These are phyloP conservation scores for Rhododendron henanense DNA, from an alignment of 148 eudicot genomes.

Conservation along the genomic window DNA sequence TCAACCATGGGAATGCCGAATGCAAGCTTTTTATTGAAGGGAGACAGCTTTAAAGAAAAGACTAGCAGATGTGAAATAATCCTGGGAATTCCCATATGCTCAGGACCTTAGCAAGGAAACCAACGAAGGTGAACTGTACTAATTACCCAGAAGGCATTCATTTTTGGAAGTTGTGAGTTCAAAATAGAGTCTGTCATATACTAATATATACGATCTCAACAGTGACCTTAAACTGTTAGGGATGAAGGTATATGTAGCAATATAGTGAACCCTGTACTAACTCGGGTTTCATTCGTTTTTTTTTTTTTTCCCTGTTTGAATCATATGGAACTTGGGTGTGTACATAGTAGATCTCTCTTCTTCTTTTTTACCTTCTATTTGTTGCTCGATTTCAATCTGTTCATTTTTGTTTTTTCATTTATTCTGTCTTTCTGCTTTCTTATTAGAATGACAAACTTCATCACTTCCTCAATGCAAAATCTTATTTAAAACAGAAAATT, in stretches of 20 bases:
- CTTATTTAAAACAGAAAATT: no score
- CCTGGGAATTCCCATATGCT: neutral
- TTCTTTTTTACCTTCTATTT: no score
- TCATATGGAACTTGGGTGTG: neutral
- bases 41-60: neutral
- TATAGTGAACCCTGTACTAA: neutral
- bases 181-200: neutral
- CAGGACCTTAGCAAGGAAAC: neutral
- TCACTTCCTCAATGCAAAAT: no score
- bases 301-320: neutral
- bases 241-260: neutral
- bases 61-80: neutral
- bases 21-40: no score
- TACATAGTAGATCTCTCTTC: no score
- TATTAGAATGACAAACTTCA: no score
- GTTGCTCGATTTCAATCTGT: no score
- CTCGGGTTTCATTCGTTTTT: no score
- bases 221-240: neutral
- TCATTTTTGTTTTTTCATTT: no score
- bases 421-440: no score
- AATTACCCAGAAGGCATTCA: neutral
- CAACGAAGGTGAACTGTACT: neutral
- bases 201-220: neutral
- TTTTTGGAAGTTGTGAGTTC: neutral
- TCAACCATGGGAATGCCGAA: no score